Base-by-base conservation (phyloP, 192 early-diverging fungal genomes). In the Thamnidium elegans region DNA sequence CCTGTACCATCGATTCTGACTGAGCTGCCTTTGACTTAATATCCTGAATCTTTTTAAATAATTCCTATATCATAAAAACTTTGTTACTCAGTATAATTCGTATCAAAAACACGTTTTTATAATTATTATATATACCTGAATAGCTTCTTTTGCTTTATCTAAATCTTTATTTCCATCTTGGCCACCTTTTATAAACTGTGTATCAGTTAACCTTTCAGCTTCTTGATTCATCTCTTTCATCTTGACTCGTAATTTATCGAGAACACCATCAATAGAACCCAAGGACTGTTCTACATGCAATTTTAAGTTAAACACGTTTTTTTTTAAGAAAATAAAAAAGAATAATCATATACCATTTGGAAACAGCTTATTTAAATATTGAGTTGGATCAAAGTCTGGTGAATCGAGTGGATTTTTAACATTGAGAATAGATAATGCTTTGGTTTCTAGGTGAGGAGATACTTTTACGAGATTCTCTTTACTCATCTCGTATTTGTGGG, bases 1-100 rank as follows among this genome's bases (percentile, higher is more conserved):
- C 94, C 15, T 91, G 86, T 0, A 99, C 95, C 83, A 90, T 90
- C 14, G 84, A 75, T 55, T 97, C 95, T 0, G 94, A 94, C 45
- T 86, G 82, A 0, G 85, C 79, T 15, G 97, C 92, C 71, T 94
- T 91, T 51, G 86, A 78, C 54, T 90, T 88, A 71, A 99, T 97
- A 54, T 84, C 83, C 48, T 88, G 87, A 15, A 97, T 92, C 26
- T 86, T 85, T 13, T 80, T 76, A 76, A 91, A 91, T 36, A 99
- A 74, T 50, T 81, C 77, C 91, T 94, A 72, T 26, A 26, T 26
- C 26, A 26, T 26, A 26, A 26, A 43, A 54, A 9, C 14, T 36
- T 21, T 10, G 5, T 52, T 55, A 17, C 1, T 54, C 4, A 32
- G 17, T 20, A 4, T 32, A 47, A 11, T 21, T 19, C 46, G 17